Percentiles rank a stretch among this genome's conserved stretches.
Evolutionary conservation across 768 basidiomycete genomes (phyloP).

Genomic region (Suillus ampliporus): DNA sequence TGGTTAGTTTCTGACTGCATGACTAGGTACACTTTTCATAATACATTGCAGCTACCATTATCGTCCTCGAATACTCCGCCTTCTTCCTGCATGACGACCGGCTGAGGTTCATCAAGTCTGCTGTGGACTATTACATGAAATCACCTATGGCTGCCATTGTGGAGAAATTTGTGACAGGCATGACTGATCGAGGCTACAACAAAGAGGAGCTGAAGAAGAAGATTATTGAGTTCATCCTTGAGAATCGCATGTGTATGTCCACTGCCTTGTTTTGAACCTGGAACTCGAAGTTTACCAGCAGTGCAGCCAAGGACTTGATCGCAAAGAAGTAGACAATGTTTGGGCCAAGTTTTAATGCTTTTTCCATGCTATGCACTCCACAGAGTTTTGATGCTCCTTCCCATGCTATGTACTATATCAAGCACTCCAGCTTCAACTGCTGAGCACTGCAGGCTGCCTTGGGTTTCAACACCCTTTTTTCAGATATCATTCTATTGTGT

Average conservation of each 20-base stretch:
- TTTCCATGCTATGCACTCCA: too few relatives aligned
- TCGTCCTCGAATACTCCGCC: neutral
- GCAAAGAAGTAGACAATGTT: neutral
- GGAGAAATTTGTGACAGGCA: neutral
- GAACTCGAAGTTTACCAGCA: too few relatives aligned
- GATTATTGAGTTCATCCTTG: neutral
- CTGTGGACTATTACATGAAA: neutral
- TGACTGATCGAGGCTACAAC: neutral
- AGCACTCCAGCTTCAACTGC: too few relatives aligned
- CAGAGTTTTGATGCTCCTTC: too few relatives aligned
- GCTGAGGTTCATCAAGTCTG: neutral
- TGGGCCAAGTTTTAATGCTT: neutral
- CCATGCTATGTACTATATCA: neutral
- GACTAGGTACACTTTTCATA: neutral
- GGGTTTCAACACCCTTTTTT: too few relatives aligned
- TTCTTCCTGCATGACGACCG: neutral
- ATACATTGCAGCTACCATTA: neutral
- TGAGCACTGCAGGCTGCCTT: too few relatives aligned
- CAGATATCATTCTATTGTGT: too few relatives aligned
- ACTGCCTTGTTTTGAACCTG: too few relatives aligned
- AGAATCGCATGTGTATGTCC: neutral
- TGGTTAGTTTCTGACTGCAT: neutral
- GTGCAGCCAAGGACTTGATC: neutral
- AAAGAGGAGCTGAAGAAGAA: neutral
- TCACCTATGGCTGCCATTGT: neutral